Evolutionary conservation across 371 early-diverging fungal species (phyloP).

Genomic region (Phascolomyces articulosus): DNA sequence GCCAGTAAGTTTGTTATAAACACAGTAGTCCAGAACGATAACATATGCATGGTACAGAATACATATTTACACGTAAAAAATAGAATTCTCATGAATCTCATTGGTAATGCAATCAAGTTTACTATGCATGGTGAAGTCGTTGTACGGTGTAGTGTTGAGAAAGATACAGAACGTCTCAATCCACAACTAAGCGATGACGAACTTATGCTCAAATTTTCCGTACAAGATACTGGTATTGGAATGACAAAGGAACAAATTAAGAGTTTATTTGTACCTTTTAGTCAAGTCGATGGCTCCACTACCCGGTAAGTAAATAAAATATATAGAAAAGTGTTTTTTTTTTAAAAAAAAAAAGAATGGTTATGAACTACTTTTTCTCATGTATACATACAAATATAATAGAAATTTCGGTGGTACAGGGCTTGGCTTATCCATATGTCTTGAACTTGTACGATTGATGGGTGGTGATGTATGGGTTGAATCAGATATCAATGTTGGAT

Average conservation of each 20-base stretch:
- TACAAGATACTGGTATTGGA: constrained; percentile 55
- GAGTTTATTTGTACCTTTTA: constrained; percentile 58
- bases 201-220: constrained; percentile 34
- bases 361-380: not conserved
- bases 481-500: constrained; percentile 50
- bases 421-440: constrained; percentile 63
- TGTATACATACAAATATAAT: constrained; percentile 3
- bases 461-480: constrained; percentile 57
- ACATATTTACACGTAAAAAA: no score
- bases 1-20: constrained; percentile 30
- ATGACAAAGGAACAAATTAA: constrained; percentile 50
- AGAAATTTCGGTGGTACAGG: constrained; percentile 66
- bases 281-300: constrained; percentile 61
- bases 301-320: constrained; percentile 53
- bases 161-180: constrained; percentile 24
- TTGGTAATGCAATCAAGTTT: constrained; percentile 55
- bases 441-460: constrained; percentile 58
- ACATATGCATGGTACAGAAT: no score
- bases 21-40: no score
- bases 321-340: no score
- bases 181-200: constrained; percentile 21
- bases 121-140: constrained; percentile 59
- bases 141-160: constrained; percentile 40
- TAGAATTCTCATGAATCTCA: constrained; percentile 47
- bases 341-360: no score